phyloP scores from a whole-genome alignment of 1,139 yeast genomes.

The Protomyces inouyei region DNA sequence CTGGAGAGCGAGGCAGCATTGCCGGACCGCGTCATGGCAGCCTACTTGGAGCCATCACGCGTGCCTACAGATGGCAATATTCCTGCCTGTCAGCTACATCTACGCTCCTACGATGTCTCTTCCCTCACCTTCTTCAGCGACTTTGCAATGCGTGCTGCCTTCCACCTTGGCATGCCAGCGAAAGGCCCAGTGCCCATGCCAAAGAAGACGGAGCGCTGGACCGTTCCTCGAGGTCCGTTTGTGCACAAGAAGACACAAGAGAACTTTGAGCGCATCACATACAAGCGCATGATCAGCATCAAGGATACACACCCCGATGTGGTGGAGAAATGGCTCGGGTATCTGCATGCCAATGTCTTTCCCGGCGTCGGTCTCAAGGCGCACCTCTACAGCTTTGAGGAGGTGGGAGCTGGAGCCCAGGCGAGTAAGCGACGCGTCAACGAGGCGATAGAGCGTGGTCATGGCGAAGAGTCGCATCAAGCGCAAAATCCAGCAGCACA shows the following conservation, averaged over 20 bases:
- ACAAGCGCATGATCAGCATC: constrained; percentile 63
- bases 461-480: not conserved
- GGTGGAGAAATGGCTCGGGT: constrained; percentile 75
- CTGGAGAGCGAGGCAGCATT: constrained; percentile 34
- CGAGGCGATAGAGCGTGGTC: not conserved
- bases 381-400: constrained; percentile 35
- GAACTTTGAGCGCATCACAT: constrained; percentile 85
- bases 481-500: not conserved
- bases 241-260: constrained; percentile 93
- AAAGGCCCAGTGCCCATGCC: constrained; percentile 64
- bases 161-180: constrained; percentile 79
- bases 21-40: constrained; percentile 78
- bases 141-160: constrained; percentile 86
- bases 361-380: constrained; percentile 83
- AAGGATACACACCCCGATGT: constrained; percentile 85
- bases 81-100: constrained; percentile 56
- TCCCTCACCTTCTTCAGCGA: constrained; percentile 73
- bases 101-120: constrained; percentile 67
- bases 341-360: constrained; percentile 69
- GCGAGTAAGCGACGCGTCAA: not conserved
- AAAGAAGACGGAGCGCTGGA: constrained; percentile 78
- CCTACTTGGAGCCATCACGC: constrained; percentile 74
- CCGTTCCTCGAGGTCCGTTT: constrained; percentile 88
- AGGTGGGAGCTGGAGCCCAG: constrained; percentile 11
- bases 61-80: constrained; percentile 65